Conservation (phyloP, 1,139 yeast species). For the Martiniozyma asiatica region DNA sequence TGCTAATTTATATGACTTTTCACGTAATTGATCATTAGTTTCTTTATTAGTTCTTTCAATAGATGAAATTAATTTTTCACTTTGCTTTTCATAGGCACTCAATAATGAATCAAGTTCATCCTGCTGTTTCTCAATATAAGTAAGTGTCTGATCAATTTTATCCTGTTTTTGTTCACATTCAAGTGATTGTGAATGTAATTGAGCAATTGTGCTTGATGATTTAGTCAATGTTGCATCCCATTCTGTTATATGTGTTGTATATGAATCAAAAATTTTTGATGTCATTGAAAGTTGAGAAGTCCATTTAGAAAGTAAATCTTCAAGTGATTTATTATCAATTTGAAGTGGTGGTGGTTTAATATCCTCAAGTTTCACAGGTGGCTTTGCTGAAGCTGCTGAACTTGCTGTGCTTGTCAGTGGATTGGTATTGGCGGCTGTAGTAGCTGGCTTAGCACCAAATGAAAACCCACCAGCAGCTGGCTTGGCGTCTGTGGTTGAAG, state of each 20-base stretch:
- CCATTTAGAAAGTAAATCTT: constrained; percentile 90
- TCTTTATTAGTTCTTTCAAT: constrained; percentile 15
- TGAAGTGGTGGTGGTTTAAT: constrained; percentile 64
- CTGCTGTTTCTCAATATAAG: constrained; percentile 85
- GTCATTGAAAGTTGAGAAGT: constrained; percentile 71
- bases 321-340: constrained; percentile 81
- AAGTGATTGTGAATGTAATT: constrained; percentile 64
- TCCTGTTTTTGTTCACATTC: constrained; percentile 78
- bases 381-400: constrained; percentile 6
- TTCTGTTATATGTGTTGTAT: constrained; percentile 59
- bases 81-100: constrained; percentile 78
- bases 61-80: constrained; percentile 32
- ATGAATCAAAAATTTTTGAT: constrained; percentile 63
- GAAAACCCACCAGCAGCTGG: constrained; percentile 13
- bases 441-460: constrained; percentile 21
- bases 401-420: constrained; percentile 8
- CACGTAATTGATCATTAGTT: constrained; percentile 67
- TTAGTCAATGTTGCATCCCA: constrained; percentile 82
- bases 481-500: constrained; percentile 5
- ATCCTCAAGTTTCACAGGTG: constrained; percentile 30
- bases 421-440: constrained; percentile 2
- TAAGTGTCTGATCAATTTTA: constrained; percentile 76
- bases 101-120: constrained; percentile 76
- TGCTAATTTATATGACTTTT: constrained; percentile 81
- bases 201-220: constrained; percentile 77